A percentile compares a stretch with the other conserved stretches of the same genome.
phyloP scores from a whole-genome alignment of 441 rosid species.

The Omphalea diandra region DNA sequence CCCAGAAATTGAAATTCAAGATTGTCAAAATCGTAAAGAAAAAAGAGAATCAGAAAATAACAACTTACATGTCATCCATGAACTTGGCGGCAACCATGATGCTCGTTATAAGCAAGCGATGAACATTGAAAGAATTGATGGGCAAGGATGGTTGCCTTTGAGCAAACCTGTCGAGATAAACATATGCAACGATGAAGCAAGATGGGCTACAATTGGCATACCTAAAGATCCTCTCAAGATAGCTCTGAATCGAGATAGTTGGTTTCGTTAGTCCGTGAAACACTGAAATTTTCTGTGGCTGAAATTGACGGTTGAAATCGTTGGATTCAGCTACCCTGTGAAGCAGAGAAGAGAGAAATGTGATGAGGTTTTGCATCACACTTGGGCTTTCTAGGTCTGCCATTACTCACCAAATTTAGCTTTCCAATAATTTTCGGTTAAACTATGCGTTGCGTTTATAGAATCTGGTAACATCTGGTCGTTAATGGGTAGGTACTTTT shows the following conservation, averaged over 20 bases:
- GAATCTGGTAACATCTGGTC: conserved; percentile 32
- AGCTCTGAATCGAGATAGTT: conserved; percentile 62
- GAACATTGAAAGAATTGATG: conserved; percentile 78
- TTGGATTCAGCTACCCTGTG: conserved; percentile 69
- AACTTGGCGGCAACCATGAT: conserved; percentile 88
- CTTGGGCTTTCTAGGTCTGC: conserved; percentile 52
- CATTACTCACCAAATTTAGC: conserved; percentile 31
- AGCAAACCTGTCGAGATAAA: conserved; percentile 78
- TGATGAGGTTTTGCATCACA: conserved; percentile 56
- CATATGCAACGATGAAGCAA: conserved; percentile 81
- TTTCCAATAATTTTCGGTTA: neutral
- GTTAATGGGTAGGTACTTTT: conserved; percentile 21
- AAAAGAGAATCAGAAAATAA: neutral
- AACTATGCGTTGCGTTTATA: conserved; percentile 22
- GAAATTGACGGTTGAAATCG: conserved; percentile 42
- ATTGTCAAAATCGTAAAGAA: neutral
- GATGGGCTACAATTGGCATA: conserved; percentile 89
- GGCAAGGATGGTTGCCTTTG: conserved; percentile 72
- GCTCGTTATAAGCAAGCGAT: conserved; percentile 84
- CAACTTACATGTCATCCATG: conserved; percentile 84
- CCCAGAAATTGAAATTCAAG: conserved; percentile 6
- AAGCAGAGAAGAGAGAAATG: conserved; percentile 68
- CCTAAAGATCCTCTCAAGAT: conserved; percentile 75
- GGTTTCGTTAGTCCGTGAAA: conserved; percentile 79
- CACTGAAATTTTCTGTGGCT: conserved; percentile 53